Conservation (phyloP, 805 yeast genomes). For the Ogataea pini region DNA sequence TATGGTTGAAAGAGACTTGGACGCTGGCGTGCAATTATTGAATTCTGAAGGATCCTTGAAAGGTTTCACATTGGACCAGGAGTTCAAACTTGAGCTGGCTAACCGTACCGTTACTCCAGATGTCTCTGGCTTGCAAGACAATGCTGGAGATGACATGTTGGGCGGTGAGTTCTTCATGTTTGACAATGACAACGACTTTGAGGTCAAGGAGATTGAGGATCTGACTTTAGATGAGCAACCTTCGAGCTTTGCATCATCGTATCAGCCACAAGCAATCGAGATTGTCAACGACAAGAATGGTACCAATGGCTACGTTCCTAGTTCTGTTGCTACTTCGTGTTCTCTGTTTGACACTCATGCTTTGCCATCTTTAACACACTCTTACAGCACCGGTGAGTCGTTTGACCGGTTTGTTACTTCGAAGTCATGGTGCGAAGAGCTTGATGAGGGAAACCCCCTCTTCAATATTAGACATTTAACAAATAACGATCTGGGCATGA, state of each 20-base stretch:
- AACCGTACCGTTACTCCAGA: conserved; percentile 10
- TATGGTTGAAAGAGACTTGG: conserved; percentile 43
- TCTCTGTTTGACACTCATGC: conserved; percentile 20
- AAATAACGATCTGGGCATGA: conserved; percentile 4
- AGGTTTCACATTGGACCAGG: conserved; percentile 51
- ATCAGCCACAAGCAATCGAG: conserved; percentile 14
- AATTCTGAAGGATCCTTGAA: conserved; percentile 31
- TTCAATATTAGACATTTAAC: conserved; percentile 7
- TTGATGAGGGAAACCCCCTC: conserved; percentile 14
- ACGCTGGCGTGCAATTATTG: conserved; percentile 32
- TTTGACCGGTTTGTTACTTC: conserved; percentile 12
- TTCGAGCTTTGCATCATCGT: conserved; percentile 9
- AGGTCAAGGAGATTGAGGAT: conserved; percentile 20
- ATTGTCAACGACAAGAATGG: conserved; percentile 6
- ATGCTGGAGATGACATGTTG: conserved; percentile 15
- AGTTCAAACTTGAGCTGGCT: conserved; percentile 34
- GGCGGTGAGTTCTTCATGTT: conserved; percentile 38
- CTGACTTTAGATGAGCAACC: conserved; percentile 16
- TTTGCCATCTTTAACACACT: conserved; percentile 21
- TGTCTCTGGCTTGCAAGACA: conserved; percentile 7
- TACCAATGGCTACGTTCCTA: conserved; percentile 5
- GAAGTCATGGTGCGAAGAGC: conserved; percentile 24
- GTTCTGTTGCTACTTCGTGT: conserved; percentile 17
- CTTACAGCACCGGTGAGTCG: conserved; percentile 19
- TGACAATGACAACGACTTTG: conserved; percentile 36